Conservation (phyloP, 768 basidiomycete species). For the Naematelia encephala region DNA sequence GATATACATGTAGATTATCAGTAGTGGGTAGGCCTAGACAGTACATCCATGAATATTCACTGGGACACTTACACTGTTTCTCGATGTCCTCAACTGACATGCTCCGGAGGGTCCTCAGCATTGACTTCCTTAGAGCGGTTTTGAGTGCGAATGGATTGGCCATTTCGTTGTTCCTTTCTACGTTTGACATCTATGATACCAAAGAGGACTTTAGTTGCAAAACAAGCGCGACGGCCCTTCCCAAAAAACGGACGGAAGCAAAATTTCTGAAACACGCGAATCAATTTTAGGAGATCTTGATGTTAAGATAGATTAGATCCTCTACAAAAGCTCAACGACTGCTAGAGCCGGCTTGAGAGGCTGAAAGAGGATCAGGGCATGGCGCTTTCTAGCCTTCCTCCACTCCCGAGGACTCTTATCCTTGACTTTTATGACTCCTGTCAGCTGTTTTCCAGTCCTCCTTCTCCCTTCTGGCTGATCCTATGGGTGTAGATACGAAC, state of each 20-base stretch:
- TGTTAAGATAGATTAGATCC: too few relatives aligned
- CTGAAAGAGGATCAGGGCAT: neutral
- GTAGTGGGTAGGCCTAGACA: too few relatives aligned
- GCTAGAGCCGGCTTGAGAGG: too few relatives aligned
- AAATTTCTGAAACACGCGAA: neutral
- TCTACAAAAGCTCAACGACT: too few relatives aligned
- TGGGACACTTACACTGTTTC: constrained; percentile 33
- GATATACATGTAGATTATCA: too few relatives aligned
- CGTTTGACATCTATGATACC: neutral
- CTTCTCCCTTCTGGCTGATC: neutral
- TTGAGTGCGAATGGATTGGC: constrained; percentile 23
- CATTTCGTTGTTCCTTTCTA: constrained; percentile 1
- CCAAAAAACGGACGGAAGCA: neutral
- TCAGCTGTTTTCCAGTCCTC: constrained; percentile 10
- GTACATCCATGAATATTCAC: too few relatives aligned
- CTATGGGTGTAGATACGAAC: constrained; percentile 40
- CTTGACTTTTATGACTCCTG: constrained; percentile 52
- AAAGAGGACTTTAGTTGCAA: too few relatives aligned
- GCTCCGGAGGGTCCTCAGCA: constrained; percentile 28
- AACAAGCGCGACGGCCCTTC: too few relatives aligned
- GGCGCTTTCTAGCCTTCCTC: constrained; percentile 1
- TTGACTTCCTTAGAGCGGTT: constrained; percentile 26
- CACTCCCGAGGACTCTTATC: constrained; percentile 47
- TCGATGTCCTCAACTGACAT: constrained; percentile 30
- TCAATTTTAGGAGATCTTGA: too few relatives aligned